Base-by-base conservation (phyloP, 768 basidiomycete species). In the Suillus occidentalis region DNA sequence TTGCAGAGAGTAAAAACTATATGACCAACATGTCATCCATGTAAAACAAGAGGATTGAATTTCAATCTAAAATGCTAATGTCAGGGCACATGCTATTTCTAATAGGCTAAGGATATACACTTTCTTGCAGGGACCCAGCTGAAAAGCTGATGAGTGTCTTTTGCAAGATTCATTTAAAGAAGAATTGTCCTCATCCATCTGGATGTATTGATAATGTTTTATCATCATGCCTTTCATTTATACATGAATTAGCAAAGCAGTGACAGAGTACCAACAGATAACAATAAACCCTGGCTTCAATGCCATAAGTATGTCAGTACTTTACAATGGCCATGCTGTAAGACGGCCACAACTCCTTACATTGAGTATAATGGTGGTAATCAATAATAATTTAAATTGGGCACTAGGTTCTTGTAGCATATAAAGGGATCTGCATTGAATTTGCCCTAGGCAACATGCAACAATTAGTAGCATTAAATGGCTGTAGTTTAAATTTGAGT, bases 1-100 rank as follows among this genome's bases (percentile, higher is more conserved):
- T 61, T 63, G 37, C 62, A 63, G 18, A 63, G 39, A 6, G 62
- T 18, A 7, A 37, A 53, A 31, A 63, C 62, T 14, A 55, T 63
- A 9, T 20, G 55, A 22, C 55, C 50, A 57, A 63, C 59, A 22
- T 63, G 62, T 28, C 8, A n/a, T 14, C 62, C 56, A 39, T 63
- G 62, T 20, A 2, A 37, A 36, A 63, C n/a, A 16, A 63, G 34
- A n/a, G 62, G 62, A 22, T 49, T 3, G 3, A 10, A 22, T 49
- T 49, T 49, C 22, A 49, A 22, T 0, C 22, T 49, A 49, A 18
- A 28, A 28, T 28, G 40, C 40, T 40, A 49, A 49, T 25, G 47
- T 49, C 22, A 49, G 47, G 22, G 22, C 13, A 2, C 22, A 49
- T n/a, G n/a, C n/a, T 4, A 49, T 13, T 49, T 12, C 22, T 49